Evolutionary conservation across 345 rosid species (phyloP).

Genomic region (Rhodamnia rubescens): DNA sequence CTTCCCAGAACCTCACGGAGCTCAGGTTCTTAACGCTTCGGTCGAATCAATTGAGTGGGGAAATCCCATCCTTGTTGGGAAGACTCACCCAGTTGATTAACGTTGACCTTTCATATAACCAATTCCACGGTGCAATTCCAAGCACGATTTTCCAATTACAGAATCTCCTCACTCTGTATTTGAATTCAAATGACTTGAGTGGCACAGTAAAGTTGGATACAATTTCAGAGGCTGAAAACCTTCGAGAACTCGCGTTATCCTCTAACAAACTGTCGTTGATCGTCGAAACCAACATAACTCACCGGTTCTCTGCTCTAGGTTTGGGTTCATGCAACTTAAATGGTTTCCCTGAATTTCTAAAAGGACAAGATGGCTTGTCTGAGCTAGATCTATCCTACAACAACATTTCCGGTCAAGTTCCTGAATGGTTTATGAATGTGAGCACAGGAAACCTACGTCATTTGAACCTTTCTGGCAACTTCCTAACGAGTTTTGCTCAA

Average conservation of each 20-base stretch:
- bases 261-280: neutral
- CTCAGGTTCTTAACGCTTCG: too few relatives aligned
- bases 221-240: neutral
- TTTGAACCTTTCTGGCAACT: neutral
- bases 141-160: neutral
- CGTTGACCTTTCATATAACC: neutral
- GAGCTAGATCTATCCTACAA: conserved; percentile 1
- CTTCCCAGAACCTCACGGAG: too few relatives aligned
- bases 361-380: neutral
- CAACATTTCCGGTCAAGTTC: conserved; percentile 5
- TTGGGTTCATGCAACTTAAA: conserved; percentile 8
- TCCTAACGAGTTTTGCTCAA: conserved; percentile 6
- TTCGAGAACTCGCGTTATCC: neutral
- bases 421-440: neutral
- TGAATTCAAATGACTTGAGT: neutral
- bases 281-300: neutral
- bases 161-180: neutral
- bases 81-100: neutral
- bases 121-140: neutral
- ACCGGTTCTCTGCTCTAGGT: neutral
- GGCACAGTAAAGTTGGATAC: neutral
- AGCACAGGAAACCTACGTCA: accelerated
- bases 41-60: neutral
- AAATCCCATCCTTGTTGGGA: neutral
- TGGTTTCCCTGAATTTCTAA: conserved; percentile 5